These are phyloP conservation scores for Tricharina praecox DNA, from an alignment of 495 filamentous ascomycete species.

Conservation along the genomic window DNA sequence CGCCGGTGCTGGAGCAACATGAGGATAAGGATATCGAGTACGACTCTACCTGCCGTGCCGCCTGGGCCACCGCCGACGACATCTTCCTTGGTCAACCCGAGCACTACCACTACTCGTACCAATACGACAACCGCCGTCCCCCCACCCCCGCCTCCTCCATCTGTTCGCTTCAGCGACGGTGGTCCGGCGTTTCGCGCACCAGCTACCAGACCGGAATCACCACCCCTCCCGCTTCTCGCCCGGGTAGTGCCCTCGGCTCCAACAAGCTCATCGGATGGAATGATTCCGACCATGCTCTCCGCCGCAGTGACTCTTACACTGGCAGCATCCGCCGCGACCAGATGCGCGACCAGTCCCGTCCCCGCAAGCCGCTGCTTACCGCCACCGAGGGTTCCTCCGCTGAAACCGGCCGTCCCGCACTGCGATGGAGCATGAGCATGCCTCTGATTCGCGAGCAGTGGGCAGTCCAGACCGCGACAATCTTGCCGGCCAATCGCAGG, in stretches of 20 bases:
- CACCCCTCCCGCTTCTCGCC: not conserved
- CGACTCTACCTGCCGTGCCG: not conserved
- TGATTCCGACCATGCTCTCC: not conserved
- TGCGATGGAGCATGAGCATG: not conserved
- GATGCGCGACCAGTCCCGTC: not conserved
- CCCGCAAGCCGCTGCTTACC: not conserved
- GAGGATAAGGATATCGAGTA: not conserved
- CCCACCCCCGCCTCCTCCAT: not conserved
- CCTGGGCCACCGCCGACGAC: not conserved
- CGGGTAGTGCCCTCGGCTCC: not conserved
- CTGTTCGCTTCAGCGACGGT: not conserved
- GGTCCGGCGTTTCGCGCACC: conserved; percentile 2
- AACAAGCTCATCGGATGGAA: conserved; percentile 4
- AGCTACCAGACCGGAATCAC: conserved; percentile 4
- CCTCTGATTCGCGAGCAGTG: conserved; percentile 5
- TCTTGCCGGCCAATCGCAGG: not conserved
- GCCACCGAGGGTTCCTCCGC: not conserved
- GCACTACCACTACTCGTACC: not conserved
- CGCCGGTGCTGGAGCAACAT: not conserved
- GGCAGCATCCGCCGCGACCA: conserved; percentile 1
- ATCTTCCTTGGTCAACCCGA: not conserved
- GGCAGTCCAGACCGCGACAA: not conserved
- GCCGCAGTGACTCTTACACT: not conserved
- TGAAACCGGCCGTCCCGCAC: not conserved
- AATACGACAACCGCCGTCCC: not conserved